Percentiles rank a stretch among this genome's conserved stretches.
phyloP scores from a whole-genome alignment of 2,329 filamentous ascomycete species.

The Sporothrix mexicana region DNA sequence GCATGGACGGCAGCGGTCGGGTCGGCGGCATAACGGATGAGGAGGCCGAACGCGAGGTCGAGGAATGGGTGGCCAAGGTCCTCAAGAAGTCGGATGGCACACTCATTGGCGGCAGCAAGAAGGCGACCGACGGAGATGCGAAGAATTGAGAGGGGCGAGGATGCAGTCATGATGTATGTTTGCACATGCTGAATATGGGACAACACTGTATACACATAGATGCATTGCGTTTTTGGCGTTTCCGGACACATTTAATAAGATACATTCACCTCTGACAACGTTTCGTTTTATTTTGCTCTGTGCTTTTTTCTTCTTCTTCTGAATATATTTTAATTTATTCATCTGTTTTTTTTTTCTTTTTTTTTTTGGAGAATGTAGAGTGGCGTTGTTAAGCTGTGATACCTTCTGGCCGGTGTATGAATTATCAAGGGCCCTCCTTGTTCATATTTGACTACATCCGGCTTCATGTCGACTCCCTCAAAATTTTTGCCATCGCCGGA shows the following conservation, averaged over 20 bases:
- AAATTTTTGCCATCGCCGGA: conserved; percentile 28
- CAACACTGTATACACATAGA: not conserved
- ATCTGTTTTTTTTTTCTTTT: too few relatives aligned
- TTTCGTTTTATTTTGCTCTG: not conserved
- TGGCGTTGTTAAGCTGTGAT: too few relatives aligned
- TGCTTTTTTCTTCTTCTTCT: too few relatives aligned
- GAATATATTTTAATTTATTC: too few relatives aligned
- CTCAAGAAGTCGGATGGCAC: conserved; percentile 57
- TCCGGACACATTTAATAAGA: not conserved
- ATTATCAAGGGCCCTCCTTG: too few relatives aligned
- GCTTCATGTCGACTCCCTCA: conserved; percentile 8
- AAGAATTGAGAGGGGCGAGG: conserved; percentile 4
- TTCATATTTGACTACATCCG: not conserved
- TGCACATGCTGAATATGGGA: not conserved
- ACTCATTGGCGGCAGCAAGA: conserved; percentile 48
- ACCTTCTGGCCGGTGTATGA: too few relatives aligned
- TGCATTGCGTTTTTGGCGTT: not conserved
- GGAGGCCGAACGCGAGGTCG: conserved; percentile 65
- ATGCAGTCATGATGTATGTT: not conserved
- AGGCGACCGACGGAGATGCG: not conserved
- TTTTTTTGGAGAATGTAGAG: too few relatives aligned
- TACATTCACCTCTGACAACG: not conserved
- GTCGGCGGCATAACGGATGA: conserved; percentile 46
- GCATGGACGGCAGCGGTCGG: conserved; percentile 35
- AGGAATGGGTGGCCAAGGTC: conserved; percentile 65